These are phyloP conservation scores for Fraxinus americana DNA, from an alignment of 257 asterid species.

Conservation along the genomic window DNA sequence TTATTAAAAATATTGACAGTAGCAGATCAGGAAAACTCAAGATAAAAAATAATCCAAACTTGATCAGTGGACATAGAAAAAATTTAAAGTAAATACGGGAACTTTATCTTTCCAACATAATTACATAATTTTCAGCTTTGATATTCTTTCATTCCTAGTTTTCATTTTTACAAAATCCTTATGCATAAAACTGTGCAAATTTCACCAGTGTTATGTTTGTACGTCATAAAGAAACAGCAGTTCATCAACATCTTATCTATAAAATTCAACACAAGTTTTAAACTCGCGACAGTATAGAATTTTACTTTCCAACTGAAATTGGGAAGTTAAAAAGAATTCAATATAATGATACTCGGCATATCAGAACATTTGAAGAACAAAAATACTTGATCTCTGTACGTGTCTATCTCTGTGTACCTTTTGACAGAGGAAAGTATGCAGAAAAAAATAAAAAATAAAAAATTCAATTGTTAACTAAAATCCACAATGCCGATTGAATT, in stretches of 20 bases:
- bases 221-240: not conserved
- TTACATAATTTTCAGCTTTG: not conserved
- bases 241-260: not conserved
- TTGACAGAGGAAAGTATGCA: not conserved
- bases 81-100: not conserved
- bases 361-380: not conserved
- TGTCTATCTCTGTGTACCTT: not conserved
- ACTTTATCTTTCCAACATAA: conserved; percentile 1
- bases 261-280: not conserved
- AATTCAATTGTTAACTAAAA: not conserved
- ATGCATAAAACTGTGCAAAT: not conserved
- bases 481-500: conserved; percentile 15
- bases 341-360: not conserved
- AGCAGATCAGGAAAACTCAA: not conserved
- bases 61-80: not conserved
- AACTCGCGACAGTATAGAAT: not conserved
- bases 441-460: not conserved
- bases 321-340: not conserved
- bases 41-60: not conserved
- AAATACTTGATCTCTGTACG: not conserved
- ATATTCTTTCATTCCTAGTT: not conserved
- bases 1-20: not conserved
- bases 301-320: not conserved
- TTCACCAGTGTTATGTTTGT: not conserved
- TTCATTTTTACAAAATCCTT: not conserved